Conservation (phyloP, 805 yeast genomes). For the Wickerhamomyces rabaulensis region DNA sequence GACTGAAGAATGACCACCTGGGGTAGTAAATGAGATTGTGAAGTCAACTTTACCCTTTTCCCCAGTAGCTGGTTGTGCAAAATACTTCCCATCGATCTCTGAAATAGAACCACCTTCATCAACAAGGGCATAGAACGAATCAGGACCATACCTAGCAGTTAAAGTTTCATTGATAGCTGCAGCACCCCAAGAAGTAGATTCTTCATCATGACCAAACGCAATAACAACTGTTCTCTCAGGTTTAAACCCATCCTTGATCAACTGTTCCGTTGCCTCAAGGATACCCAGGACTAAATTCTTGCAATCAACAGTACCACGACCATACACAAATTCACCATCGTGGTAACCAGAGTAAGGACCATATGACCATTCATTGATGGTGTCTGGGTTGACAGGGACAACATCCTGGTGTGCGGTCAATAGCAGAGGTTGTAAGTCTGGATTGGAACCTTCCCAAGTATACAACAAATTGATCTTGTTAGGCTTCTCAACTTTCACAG, state of each 20-base stretch:
- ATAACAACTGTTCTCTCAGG: slow-evolving; percentile 62
- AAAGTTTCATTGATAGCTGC: slow-evolving; percentile 38
- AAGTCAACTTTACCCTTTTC: slow-evolving; percentile 38
- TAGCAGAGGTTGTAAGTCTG: slow-evolving; percentile 55
- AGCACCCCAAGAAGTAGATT: slow-evolving; percentile 40
- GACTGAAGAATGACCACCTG: slow-evolving; percentile 75
- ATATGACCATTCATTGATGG: slow-evolving; percentile 54
- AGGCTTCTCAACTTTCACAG: slow-evolving; percentile 45
- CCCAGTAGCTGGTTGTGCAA: slow-evolving; percentile 44
- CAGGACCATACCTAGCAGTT: slow-evolving; percentile 49
- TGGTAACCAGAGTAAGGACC: slow-evolving; percentile 64
- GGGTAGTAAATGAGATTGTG: slow-evolving; percentile 44
- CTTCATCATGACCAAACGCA: slow-evolving; percentile 80
- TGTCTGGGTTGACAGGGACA: slow-evolving; percentile 65
- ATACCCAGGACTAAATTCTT: slow-evolving; percentile 64
- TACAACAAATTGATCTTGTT: slow-evolving; percentile 62
- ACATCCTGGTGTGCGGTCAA: slow-evolving; percentile 81
- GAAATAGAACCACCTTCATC: slow-evolving; percentile 58
- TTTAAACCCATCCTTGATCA: slow-evolving; percentile 42
- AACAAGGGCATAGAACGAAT: slow-evolving; percentile 57
- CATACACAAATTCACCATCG: slow-evolving; percentile 62
- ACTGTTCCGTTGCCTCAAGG: slow-evolving; percentile 57
- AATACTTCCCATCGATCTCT: slow-evolving; percentile 33
- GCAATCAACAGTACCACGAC: slow-evolving; percentile 76
- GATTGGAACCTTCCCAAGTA: slow-evolving; percentile 56